phyloP scores from a whole-genome alignment of 345 rosid genomes.

The Rubroshorea leprosula region DNA sequence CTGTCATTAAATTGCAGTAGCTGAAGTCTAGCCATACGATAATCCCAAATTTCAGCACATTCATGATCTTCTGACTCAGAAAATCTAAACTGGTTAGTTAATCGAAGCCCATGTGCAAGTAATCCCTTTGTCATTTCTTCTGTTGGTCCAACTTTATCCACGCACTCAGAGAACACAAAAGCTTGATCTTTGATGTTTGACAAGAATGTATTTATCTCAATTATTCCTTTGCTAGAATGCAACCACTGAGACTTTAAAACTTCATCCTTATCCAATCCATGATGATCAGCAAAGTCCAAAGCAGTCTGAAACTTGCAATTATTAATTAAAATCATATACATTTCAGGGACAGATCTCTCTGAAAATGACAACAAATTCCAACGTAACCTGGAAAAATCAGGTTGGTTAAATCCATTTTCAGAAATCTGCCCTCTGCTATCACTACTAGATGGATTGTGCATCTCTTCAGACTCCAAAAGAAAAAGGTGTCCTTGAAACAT shows the following conservation, averaged over 20 bases:
- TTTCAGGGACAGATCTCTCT: slow-evolving; percentile 73
- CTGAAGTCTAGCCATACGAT: slow-evolving; percentile 75
- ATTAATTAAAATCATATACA: slow-evolving; percentile 66
- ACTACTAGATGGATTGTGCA: slow-evolving; percentile 24
- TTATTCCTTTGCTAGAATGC: slow-evolving; percentile 50
- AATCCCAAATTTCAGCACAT: slow-evolving; percentile 54
- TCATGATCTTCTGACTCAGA: slow-evolving; percentile 48
- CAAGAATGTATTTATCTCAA: slow-evolving; percentile 53
- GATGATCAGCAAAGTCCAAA: slow-evolving; percentile 63
- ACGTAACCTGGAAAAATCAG: slow-evolving; percentile 30
- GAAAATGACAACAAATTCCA: slow-evolving; percentile 80
- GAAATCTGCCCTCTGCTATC: slow-evolving; percentile 26
- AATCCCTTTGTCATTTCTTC: slow-evolving; percentile 79
- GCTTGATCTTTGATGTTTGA: slow-evolving; percentile 61
- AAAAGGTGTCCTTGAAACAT: slow-evolving; percentile 53
- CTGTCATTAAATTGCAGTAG: slow-evolving; percentile 75
- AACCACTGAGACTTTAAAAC: slow-evolving; percentile 82
- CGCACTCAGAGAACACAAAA: slow-evolving; percentile 74
- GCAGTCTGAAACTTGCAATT: slow-evolving; percentile 60
- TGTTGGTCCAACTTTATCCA: slow-evolving; percentile 66
- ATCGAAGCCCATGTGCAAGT: slow-evolving; percentile 58
- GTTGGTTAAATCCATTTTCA: slow-evolving; percentile 30
- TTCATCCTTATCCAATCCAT: slow-evolving; percentile 79
- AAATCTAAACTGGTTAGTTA: slow-evolving; percentile 48
- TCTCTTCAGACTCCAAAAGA: slow-evolving; percentile 50